Evolutionary conservation across 129 eudicot species (phyloP), one percentile per base, ranked within the genome.

Genomic region (Arctium lappa): DNA sequence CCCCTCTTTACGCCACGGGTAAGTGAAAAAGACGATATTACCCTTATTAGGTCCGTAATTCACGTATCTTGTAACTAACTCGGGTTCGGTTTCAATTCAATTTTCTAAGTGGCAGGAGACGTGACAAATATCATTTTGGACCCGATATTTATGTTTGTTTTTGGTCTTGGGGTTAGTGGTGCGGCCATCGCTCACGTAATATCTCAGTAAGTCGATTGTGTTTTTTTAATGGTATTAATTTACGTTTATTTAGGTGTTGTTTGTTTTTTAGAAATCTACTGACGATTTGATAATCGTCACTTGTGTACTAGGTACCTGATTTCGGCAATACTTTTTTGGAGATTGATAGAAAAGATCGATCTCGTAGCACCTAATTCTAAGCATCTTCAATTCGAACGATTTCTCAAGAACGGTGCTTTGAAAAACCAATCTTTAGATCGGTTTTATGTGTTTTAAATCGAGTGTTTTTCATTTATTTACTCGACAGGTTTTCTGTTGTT

Each of bases 1-100:
- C 95, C 34, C 97, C 95, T 72, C 72, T 93, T 2, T 91, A 93
- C 44, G 97, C 97, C 72, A 88, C 87, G 73, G 87, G 97, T 87
- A 75, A 82, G 85, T 74, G 33, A 74, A 80, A 22, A 76, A 72
- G 68, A 79, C 11, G 0, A 37, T 37, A 70, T 83, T 27, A 6
- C 10, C 31, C 71, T 30, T 37, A 2, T 3, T 0, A 0, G 38
- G 12, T 22, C 0, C 37, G n/a, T 12, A 5, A 1, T 32, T 36
- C 4, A 40, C 16, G 33, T 56, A n/a, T 75, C 15, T 46, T 46
- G 2, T 46, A 46, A 46, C 56, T 46, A 40, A 85, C 72, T 12
- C 38, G 6, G 69, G 42, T 72, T 29, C 75, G 8, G 11, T 46
- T 56, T 66, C 44, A 42, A 38, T 42, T 9, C 37, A 39, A 27